These are phyloP conservation scores for Rubroboletus satanas DNA, from an alignment of 768 basidiomycete species.

Conservation along the genomic window DNA sequence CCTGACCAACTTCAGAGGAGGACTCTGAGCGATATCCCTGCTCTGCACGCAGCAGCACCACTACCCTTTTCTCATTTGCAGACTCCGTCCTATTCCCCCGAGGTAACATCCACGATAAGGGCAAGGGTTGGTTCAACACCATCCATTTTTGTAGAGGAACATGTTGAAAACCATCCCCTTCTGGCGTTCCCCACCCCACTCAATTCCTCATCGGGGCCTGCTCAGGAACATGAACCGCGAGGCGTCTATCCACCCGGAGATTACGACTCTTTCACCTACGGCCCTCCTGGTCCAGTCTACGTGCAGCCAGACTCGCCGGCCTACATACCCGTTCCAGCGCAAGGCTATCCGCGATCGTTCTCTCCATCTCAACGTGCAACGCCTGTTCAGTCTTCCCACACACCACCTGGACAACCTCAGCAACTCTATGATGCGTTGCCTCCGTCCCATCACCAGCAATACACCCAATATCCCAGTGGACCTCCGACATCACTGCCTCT, in stretches of 20 bases:
- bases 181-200: constrained; percentile 6
- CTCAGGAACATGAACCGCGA: neutral
- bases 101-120: neutral
- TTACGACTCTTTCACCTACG: neutral
- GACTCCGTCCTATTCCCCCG: constrained; percentile 2
- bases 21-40: constrained; percentile 13
- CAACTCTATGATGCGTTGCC: constrained; percentile 10
- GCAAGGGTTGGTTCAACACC: constrained; percentile 7
- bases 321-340: constrained; percentile 1
- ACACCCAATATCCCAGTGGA: constrained; percentile 11
- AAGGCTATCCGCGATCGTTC: constrained; percentile 2
- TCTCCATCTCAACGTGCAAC: constrained; percentile 9
- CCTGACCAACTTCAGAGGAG: constrained; percentile 6
- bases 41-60: constrained; percentile 4
- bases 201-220: neutral
- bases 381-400: constrained; percentile 9
- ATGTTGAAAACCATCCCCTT: neutral
- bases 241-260: neutral
- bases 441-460: constrained; percentile 11
- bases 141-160: constrained; percentile 17
- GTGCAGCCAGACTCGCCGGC: constrained; percentile 9
- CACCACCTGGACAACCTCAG: constrained; percentile 11
- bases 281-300: constrained; percentile 8
- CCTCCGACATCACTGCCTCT: constrained; percentile 9
- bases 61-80: constrained; percentile 7